A percentile compares a stretch with the other conserved stretches of the same genome.
Evolutionary conservation across 495 filamentous ascomycete genomes (phyloP).

Genomic region (Bacidia rubella): DNA sequence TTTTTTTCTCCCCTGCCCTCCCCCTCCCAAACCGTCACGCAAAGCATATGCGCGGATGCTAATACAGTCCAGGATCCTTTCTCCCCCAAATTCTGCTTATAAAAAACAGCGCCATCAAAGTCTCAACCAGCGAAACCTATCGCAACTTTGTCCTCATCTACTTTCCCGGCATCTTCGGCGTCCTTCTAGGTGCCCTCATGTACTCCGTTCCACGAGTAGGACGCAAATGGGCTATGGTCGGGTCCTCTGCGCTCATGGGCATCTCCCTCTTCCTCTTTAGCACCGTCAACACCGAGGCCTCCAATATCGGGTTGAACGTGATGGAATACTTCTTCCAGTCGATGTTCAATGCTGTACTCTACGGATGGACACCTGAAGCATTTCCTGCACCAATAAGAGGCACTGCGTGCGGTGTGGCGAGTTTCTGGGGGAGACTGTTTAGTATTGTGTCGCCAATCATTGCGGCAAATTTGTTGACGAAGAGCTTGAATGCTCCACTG

Average conservation of each 20-base stretch:
- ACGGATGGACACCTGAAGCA: slow-evolving; percentile 43
- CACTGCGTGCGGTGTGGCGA: slow-evolving; percentile 38
- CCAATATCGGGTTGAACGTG: slow-evolving; percentile 31
- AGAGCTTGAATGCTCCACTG: slow-evolving; percentile 24
- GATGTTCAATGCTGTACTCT: slow-evolving; percentile 42
- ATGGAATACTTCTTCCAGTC: slow-evolving; percentile 38
- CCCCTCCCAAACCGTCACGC: too few species aligned
- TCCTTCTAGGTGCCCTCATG: slow-evolving; percentile 27
- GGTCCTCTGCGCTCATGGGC: slow-evolving; percentile 33
- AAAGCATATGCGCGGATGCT: neutral
- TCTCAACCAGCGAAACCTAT: slow-evolving; percentile 26
- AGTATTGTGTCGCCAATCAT: slow-evolving; percentile 33
- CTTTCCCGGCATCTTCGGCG: slow-evolving; percentile 30
- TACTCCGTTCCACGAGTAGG: slow-evolving; percentile 28
- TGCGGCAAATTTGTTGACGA: slow-evolving; percentile 23
- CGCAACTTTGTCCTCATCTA: slow-evolving; percentile 33
- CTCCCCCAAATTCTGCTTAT: slow-evolving; percentile 27
- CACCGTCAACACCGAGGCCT: slow-evolving; percentile 28
- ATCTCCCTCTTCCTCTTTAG: slow-evolving; percentile 31
- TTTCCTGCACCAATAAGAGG: slow-evolving; percentile 41
- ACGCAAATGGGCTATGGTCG: slow-evolving; percentile 33
- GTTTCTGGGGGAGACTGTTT: slow-evolving; percentile 34
- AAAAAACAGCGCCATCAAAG: slow-evolving; percentile 25
- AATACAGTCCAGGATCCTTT: slow-evolving; percentile 22
- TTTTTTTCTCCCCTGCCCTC: neutral